phyloP scores from a whole-genome alignment of 108 stramenopile genomes.

The Fragilariopsis cylindrus region DNA sequence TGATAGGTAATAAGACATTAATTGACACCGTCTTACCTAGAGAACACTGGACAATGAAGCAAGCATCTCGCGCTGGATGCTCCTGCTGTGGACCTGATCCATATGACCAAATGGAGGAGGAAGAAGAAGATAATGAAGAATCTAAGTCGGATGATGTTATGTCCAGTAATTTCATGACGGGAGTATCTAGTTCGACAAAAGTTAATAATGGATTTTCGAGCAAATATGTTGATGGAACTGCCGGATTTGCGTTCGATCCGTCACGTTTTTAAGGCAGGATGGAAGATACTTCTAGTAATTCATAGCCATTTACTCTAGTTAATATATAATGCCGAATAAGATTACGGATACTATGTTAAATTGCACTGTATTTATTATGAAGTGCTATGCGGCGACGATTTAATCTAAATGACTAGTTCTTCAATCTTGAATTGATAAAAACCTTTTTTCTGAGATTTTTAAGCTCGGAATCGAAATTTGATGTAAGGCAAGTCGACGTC shows the following conservation, averaged over 20 bases:
- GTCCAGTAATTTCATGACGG: background rate
- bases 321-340: too few relatives aligned
- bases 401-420: background rate
- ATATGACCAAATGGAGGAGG: conserved; percentile 39
- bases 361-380: too few relatives aligned
- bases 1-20: conserved; percentile 83
- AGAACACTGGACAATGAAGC: conserved; percentile 77
- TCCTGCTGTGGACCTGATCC: conserved; percentile 49
- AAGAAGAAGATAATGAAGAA: conserved; percentile 23
- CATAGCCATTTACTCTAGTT: too few relatives aligned
- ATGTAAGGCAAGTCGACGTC: conserved; percentile 95
- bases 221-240: conserved; percentile 42
- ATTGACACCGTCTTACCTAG: conserved; percentile 77
- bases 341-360: too few relatives aligned
- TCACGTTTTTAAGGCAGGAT: conserved; percentile 20
- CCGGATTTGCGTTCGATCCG: conserved; percentile 48
- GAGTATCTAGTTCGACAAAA: conserved; percentile 14
- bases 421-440: background rate
- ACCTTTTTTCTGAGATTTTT: conserved; percentile 8
- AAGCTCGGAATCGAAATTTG: conserved; percentile 72
- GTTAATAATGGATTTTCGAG: background rate
- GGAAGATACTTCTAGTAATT: too few relatives aligned
- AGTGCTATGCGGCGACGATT: too few relatives aligned
- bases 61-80: conserved; percentile 56
- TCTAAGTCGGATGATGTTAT: conserved; percentile 9